phyloP scores from a whole-genome alignment of 1,284 basidiomycete species.

The Meira nashicola region DNA sequence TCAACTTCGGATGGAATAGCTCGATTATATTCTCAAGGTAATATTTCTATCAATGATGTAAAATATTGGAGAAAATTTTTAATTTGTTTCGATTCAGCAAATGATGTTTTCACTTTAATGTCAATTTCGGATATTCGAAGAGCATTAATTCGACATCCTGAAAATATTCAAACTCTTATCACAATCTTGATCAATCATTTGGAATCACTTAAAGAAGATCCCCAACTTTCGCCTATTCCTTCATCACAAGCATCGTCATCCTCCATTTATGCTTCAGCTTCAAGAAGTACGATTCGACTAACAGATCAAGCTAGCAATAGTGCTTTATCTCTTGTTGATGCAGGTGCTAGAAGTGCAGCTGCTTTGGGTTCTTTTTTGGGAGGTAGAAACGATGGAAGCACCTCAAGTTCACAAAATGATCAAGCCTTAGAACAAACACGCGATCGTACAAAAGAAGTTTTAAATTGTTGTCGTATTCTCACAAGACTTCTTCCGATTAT shows the following conservation, averaged over 20 bases:
- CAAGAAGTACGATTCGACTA: neutral
- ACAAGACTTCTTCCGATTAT: slow-evolving; percentile 41
- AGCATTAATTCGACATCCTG: slow-evolving; percentile 30
- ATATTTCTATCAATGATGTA: slow-evolving; percentile 37
- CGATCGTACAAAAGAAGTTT: slow-evolving; percentile 36
- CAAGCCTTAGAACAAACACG: slow-evolving; percentile 16
- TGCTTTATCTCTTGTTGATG: slow-evolving; percentile 17
- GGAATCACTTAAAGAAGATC: slow-evolving; percentile 41
- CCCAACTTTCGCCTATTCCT: slow-evolving; percentile 21
- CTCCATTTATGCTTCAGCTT: slow-evolving; percentile 16
- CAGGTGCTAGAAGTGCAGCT: slow-evolving; percentile 6
- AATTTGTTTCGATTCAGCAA: slow-evolving; percentile 28
- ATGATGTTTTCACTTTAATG: slow-evolving; percentile 38
- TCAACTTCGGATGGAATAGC: slow-evolving; percentile 28
- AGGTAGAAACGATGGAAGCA: neutral
- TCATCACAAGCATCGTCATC: slow-evolving; percentile 7
- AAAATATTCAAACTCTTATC: slow-evolving; percentile 45
- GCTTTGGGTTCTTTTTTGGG: slow-evolving; percentile 7
- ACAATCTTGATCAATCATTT: slow-evolving; percentile 42
- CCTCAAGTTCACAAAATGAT: too few relatives aligned
- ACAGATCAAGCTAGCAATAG: neutral
- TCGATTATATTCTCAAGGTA: slow-evolving; percentile 35
- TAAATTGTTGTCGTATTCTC: slow-evolving; percentile 46
- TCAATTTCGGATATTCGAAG: slow-evolving; percentile 32
- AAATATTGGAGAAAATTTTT: slow-evolving; percentile 38